Evolutionary conservation across 495 filamentous ascomycete genomes (phyloP).

Genomic region (Pseudoneurospora amorphoporcata): DNA sequence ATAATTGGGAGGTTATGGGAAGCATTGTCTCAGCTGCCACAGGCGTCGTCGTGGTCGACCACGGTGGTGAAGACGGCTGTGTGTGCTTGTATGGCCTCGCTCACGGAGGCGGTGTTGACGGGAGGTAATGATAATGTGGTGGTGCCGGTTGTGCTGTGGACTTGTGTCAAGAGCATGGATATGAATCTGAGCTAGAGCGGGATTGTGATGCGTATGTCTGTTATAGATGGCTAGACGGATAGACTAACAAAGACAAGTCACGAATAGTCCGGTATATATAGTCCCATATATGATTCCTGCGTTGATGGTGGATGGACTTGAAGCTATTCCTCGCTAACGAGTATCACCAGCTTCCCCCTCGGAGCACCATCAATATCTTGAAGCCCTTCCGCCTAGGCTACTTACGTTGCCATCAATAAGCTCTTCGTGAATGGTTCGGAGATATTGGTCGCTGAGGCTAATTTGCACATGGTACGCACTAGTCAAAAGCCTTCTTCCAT

Average conservation of each 20-base stretch:
- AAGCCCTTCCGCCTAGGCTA: neutral
- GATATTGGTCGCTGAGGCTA: too few relatives aligned
- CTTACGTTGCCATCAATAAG: neutral
- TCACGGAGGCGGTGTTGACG: constrained; percentile 90
- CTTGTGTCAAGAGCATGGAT: constrained; percentile 68
- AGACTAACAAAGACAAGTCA: neutral
- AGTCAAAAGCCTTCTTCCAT: too few relatives aligned
- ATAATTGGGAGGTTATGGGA: neutral
- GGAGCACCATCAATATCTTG: neutral
- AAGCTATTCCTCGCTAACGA: neutral
- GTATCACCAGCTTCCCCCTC: neutral
- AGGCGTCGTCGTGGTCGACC: constrained; percentile 22
- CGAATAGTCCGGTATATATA: neutral
- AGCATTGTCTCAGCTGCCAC: neutral
- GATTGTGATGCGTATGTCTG: neutral
- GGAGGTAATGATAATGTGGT: constrained; percentile 98
- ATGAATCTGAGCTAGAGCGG: constrained; percentile 20
- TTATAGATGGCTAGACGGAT: neutral
- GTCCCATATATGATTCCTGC: neutral
- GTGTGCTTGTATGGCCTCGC: constrained; percentile 71
- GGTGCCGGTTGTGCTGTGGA: constrained; percentile 90
- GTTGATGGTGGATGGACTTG: neutral
- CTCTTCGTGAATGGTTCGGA: neutral
- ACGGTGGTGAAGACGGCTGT: constrained; percentile 48
- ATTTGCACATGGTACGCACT: too few relatives aligned